These are phyloP conservation scores for Herpomyces periplanetae DNA, from an alignment of 2,329 filamentous ascomycete genomes.

Conservation along the genomic window DNA sequence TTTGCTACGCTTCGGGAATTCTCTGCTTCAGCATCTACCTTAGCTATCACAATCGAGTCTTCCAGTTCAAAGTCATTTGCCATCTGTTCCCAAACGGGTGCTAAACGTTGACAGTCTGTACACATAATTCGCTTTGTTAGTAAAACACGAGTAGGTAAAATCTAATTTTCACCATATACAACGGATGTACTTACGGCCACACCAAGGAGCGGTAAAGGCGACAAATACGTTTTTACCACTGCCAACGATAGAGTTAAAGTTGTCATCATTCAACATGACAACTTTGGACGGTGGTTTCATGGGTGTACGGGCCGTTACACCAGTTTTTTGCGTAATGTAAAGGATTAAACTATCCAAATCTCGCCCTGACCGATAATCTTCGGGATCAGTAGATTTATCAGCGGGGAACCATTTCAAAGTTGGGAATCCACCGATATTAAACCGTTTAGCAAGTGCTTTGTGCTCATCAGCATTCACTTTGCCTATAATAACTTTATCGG, in stretches of 20 bases:
- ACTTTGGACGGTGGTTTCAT: conserved; percentile 31
- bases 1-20: conserved; percentile 39
- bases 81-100: conserved; percentile 56
- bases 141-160: conserved; percentile 3
- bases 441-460: conserved; percentile 42
- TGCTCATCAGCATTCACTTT: conserved; percentile 88
- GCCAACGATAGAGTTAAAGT: conserved; percentile 38
- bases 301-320: conserved; percentile 28
- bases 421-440: conserved; percentile 70
- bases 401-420: conserved; percentile 95
- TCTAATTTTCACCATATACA: conserved; percentile 1
- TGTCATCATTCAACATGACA: conserved; percentile 33
- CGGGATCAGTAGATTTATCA: conserved; percentile 44
- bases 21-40: conserved; percentile 68
- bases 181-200: conserved; percentile 33
- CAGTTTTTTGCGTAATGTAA: conserved; percentile 59
- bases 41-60: conserved; percentile 42
- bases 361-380: conserved; percentile 49
- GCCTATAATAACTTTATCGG: conserved; percentile 44
- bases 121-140: too few relatives aligned
- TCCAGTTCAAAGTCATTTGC: conserved; percentile 46
- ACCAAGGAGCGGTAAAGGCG: conserved; percentile 93
- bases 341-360: conserved; percentile 46
- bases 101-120: conserved; percentile 77
- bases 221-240: conserved; percentile 62